Percentiles rank a stretch among this genome's conserved stretches.
Evolutionary conservation across 148 eudicot genomes (phyloP).

Genomic region (Nepenthes mirabilis): DNA sequence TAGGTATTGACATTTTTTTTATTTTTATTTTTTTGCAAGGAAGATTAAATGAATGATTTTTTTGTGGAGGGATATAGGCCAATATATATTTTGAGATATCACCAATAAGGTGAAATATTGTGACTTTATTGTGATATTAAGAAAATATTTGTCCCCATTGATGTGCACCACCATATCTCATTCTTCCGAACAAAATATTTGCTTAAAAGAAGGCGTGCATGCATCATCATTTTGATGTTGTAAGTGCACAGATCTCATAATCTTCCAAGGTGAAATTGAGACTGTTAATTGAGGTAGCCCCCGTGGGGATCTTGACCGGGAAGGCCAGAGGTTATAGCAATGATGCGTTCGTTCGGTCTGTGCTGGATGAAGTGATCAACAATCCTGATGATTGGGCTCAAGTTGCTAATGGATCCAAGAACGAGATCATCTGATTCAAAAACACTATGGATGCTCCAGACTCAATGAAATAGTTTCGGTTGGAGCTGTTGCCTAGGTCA

Average conservation of each 20-base stretch:
- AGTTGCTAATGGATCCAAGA: conserved; percentile 92
- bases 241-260: conserved; percentile 30
- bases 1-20: too few relatives aligned
- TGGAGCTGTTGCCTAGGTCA: conserved; percentile 56
- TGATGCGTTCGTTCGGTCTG: conserved; percentile 64
- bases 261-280: conserved; percentile 88
- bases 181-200: too few relatives aligned
- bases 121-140: too few relatives aligned
- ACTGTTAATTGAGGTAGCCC: conserved; percentile 85
- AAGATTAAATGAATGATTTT: too few relatives aligned
- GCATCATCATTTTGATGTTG: too few relatives aligned
- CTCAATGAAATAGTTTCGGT: conserved; percentile 75
- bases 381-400: conserved; percentile 88
- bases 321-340: conserved; percentile 92
- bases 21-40: too few relatives aligned
- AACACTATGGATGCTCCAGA: conserved; percentile 78
- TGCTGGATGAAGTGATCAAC: conserved; percentile 55
- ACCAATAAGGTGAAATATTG: too few relatives aligned
- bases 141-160: too few relatives aligned
- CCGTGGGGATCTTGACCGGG: conserved; percentile 77
- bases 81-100: too few relatives aligned
- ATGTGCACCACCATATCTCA: too few relatives aligned
- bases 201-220: too few relatives aligned
- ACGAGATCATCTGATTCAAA: conserved; percentile 85
- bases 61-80: too few relatives aligned